phyloP scores from a whole-genome alignment of 495 filamentous ascomycete species.

The Tetracladium marchalianum region DNA sequence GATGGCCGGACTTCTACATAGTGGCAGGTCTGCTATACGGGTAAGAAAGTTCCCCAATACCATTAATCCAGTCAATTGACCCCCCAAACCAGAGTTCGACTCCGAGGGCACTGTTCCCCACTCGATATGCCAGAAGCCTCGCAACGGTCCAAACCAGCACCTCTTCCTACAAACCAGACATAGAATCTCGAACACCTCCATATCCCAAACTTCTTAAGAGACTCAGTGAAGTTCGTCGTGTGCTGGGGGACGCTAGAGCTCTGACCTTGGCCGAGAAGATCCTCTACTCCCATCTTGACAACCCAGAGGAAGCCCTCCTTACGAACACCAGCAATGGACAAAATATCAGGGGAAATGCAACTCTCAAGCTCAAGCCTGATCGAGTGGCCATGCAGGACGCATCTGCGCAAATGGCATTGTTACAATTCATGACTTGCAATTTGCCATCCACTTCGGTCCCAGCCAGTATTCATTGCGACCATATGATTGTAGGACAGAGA shows the following conservation, averaged over 20 bases:
- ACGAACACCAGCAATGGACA: conserved; percentile 71
- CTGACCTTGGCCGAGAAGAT: conserved; percentile 96
- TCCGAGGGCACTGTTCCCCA: conserved; percentile 1
- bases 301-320: conserved; percentile 74
- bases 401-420: conserved; percentile 92
- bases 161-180: conserved; percentile 16
- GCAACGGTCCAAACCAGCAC: conserved; percentile 13
- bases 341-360: conserved; percentile 75
- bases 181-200: conserved; percentile 27
- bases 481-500: conserved; percentile 92
- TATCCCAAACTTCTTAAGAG: conserved; percentile 51
- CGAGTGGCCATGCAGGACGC: conserved; percentile 99
- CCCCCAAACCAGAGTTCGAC: conserved; percentile 10
- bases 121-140: conserved; percentile 11
- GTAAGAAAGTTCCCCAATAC: conserved; percentile 2
- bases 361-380: conserved; percentile 95
- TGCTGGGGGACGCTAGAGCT: conserved; percentile 53
- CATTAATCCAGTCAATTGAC: conserved; percentile 8
- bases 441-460: conserved; percentile 88
- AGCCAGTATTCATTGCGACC: conserved; percentile 96
- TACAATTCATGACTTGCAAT: conserved; percentile 98
- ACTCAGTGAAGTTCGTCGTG: conserved; percentile 55
- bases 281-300: conserved; percentile 88
- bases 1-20: conserved; percentile 11
- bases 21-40: conserved; percentile 19